These are phyloP conservation scores for Xylariaceae sp. DNA, from an alignment of 2,329 filamentous ascomycete genomes.

Conservation along the genomic window DNA sequence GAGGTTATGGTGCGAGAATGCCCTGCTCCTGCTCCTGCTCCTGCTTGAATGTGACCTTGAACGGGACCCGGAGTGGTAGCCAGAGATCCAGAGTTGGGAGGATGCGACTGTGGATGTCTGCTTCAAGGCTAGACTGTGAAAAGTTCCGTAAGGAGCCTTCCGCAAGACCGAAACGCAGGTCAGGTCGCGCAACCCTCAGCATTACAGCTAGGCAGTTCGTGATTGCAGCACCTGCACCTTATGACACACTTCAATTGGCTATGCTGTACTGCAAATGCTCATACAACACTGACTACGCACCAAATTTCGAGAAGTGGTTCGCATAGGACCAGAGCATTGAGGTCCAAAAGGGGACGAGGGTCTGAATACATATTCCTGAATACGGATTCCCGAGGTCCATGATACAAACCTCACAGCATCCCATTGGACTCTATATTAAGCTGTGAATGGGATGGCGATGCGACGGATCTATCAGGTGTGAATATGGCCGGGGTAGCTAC, in stretches of 20 bases:
- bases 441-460: conserved; percentile 6
- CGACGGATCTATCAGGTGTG: conserved; percentile 1
- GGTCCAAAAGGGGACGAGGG: conserved; percentile 6
- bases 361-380: not conserved
- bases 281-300: not conserved
- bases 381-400: conserved; percentile 8
- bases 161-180: conserved; percentile 9
- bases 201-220: conserved; percentile 11
- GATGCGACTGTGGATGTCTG: conserved; percentile 1
- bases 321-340: conserved; percentile 6
- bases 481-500: conserved; percentile 3
- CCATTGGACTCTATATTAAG: conserved; percentile 3
- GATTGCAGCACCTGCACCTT: conserved; percentile 11
- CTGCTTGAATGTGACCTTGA: conserved; percentile 9
- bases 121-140: conserved; percentile 3
- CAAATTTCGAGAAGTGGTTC: conserved; percentile 2
- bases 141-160: not conserved
- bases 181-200: conserved; percentile 14
- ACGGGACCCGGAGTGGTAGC: not conserved
- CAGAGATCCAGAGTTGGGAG: conserved; percentile 4
- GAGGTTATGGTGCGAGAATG: conserved; percentile 9
- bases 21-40: conserved; percentile 1
- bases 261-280: conserved; percentile 8
- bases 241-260: conserved; percentile 3
- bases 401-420: conserved; percentile 2